phyloP scores from a whole-genome alignment of 225 moss, liverwort and hornwort genomes.

The Climacium dendroides region DNA sequence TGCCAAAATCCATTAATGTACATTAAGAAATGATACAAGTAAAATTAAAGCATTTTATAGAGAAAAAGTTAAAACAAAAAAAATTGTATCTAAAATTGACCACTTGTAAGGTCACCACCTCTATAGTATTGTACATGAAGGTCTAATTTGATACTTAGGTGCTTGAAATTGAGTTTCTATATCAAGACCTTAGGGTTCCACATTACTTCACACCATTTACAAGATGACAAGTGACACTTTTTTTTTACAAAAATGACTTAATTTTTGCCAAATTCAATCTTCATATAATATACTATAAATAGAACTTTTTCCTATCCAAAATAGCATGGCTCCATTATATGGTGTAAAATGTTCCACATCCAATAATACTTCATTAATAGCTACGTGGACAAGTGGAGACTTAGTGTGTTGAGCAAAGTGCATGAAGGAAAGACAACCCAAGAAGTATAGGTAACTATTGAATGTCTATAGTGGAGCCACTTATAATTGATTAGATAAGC shows the following conservation, averaged over 20 bases:
- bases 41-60: neutral
- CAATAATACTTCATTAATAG: neutral
- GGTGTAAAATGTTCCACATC: neutral
- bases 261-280: too few relatives aligned
- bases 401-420: neutral
- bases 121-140: neutral
- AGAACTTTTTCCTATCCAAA: rapidly evolving
- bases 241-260: too few relatives aligned
- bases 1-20: neutral
- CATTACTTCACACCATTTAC: too few relatives aligned
- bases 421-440: too few relatives aligned
- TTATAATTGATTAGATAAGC: too few relatives aligned
- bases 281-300: neutral
- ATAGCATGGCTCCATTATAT: too few relatives aligned
- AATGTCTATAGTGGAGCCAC: too few relatives aligned
- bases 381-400: neutral
- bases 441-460: too few relatives aligned
- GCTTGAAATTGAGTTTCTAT: too few relatives aligned
- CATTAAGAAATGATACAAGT: neutral
- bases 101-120: neutral
- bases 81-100: rapidly evolving
- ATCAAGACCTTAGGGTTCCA: too few relatives aligned
- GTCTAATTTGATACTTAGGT: too few relatives aligned
- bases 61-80: neutral
- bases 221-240: too few relatives aligned